These are phyloP conservation scores for Leishmania tropica DNA, from an alignment of 208 protist genomes.

Conservation along the genomic window DNA sequence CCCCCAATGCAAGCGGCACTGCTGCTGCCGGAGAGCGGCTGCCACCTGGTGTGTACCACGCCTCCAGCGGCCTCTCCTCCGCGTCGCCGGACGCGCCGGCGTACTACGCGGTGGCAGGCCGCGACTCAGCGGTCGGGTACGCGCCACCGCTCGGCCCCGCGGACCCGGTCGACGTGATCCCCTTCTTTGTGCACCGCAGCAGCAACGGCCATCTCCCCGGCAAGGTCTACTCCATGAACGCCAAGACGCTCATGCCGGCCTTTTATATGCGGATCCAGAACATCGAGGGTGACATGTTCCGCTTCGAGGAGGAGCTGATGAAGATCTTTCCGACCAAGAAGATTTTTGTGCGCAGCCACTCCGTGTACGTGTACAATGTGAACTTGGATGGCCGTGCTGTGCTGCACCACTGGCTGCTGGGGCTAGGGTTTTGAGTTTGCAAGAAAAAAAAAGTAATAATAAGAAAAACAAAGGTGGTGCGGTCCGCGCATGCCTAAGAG, in stretches of 20 bases:
- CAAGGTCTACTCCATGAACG: slow-evolving; percentile 73
- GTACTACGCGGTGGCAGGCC: slow-evolving; percentile 53
- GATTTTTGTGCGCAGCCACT: slow-evolving; percentile 77
- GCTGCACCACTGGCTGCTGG: slow-evolving; percentile 87
- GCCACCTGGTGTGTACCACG: slow-evolving; percentile 29
- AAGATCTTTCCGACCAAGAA: slow-evolving; percentile 93
- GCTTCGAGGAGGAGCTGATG: slow-evolving; percentile 89
- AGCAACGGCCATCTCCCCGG: slow-evolving; percentile 79
- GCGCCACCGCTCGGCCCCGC: slow-evolving; percentile 77
- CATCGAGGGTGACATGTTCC: slow-evolving; percentile 81
- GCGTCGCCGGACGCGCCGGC: slow-evolving; percentile 4
- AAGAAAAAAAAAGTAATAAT: too few relatives aligned
- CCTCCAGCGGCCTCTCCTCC: neutral
- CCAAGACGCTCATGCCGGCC: slow-evolving; percentile 72
- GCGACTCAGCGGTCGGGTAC: slow-evolving; percentile 68
- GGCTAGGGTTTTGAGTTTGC: slow-evolving; percentile 72
- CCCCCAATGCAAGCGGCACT: neutral
- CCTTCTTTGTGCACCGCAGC: slow-evolving; percentile 86
- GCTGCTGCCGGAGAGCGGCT: slow-evolving; percentile 7
- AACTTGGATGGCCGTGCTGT: slow-evolving; percentile 68
- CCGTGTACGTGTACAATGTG: slow-evolving; percentile 85
- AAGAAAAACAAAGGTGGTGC: neutral
- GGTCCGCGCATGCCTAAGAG: neutral
- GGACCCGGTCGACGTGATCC: slow-evolving; percentile 72
- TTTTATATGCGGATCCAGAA: slow-evolving; percentile 70